phyloP scores from a whole-genome alignment of 2,329 filamentous ascomycete species.

The Botrytis fabae region DNA sequence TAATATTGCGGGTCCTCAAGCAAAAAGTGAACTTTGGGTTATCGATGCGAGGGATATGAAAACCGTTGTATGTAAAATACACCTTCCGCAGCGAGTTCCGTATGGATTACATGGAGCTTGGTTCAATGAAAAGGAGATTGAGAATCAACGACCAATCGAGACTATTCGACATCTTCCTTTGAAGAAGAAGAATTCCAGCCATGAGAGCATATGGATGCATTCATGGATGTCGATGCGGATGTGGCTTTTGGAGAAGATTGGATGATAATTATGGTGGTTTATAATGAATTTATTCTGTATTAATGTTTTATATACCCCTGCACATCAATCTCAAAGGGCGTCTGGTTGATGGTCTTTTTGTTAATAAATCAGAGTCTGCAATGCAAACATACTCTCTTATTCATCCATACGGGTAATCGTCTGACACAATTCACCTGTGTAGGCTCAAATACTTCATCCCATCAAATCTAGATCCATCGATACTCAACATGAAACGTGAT shows the following conservation, averaged over 20 bases:
- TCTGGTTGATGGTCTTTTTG: background rate
- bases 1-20: constrained; percentile 42
- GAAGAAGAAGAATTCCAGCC: background rate
- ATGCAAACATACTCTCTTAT: background rate
- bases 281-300: background rate
- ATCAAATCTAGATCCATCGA: background rate
- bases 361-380: background rate
- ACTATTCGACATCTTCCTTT: constrained; percentile 30
- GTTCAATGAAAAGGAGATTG: constrained; percentile 56
- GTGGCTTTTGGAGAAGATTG: constrained; percentile 1
- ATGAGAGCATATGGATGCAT: constrained; percentile 2
- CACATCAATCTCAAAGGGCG: background rate
- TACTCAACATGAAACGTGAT: constrained; percentile 2
- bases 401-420: background rate
- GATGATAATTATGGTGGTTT: background rate
- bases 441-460: background rate
- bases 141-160: constrained; percentile 44
- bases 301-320: background rate
- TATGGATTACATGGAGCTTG: constrained; percentile 68
- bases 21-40: constrained; percentile 66
- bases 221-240: constrained; percentile 3
- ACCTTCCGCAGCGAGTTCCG: constrained; percentile 65
- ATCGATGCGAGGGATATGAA: constrained; percentile 64
- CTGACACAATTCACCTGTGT: background rate
- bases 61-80: constrained; percentile 57